phyloP scores from a whole-genome alignment of 23 red algal species.

The Gracilaria gracilis region DNA sequence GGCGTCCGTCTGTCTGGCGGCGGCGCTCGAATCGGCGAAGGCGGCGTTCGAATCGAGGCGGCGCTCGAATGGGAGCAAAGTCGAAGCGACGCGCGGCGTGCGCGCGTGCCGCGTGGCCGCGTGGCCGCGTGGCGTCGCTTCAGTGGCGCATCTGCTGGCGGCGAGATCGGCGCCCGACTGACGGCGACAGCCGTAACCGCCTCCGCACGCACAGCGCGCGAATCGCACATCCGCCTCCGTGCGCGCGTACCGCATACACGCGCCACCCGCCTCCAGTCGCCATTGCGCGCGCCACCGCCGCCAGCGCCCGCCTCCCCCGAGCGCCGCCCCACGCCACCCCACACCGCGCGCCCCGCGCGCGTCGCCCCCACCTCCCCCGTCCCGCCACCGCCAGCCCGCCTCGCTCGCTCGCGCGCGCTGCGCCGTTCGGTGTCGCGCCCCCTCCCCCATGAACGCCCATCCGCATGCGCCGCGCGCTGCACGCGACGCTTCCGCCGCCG shows the following conservation, averaged over 20 bases:
- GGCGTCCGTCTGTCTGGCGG: not conserved
- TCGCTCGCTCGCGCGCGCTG: not conserved
- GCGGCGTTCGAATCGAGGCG: not conserved
- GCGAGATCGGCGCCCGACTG: not conserved
- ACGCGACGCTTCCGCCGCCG: not conserved
- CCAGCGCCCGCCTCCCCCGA: not conserved
- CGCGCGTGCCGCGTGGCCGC: not conserved
- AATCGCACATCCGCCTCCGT: constrained; percentile 18
- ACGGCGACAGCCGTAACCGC: not conserved
- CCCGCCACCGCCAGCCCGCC: not conserved
- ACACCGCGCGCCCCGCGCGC: not conserved
- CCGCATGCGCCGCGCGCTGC: not conserved
- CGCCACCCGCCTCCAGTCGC: constrained; percentile 16
- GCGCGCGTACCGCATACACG: constrained; percentile 1
- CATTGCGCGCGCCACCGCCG: not conserved
- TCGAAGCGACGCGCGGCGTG: not conserved
- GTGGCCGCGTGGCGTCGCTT: not conserved
- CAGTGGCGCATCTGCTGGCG: constrained; percentile 16
- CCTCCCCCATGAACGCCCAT: not conserved
- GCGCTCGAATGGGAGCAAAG: not conserved
- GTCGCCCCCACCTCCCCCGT: not conserved
- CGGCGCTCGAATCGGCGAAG: not conserved
- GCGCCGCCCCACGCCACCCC: not conserved
- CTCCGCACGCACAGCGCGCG: constrained; percentile 12
- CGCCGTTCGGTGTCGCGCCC: not conserved